A percentile compares a stretch with the other conserved stretches of the same genome.
Evolutionary conservation across 2,329 filamentous ascomycete species (phyloP).

Genomic region (Scedosporium boydii): DNA sequence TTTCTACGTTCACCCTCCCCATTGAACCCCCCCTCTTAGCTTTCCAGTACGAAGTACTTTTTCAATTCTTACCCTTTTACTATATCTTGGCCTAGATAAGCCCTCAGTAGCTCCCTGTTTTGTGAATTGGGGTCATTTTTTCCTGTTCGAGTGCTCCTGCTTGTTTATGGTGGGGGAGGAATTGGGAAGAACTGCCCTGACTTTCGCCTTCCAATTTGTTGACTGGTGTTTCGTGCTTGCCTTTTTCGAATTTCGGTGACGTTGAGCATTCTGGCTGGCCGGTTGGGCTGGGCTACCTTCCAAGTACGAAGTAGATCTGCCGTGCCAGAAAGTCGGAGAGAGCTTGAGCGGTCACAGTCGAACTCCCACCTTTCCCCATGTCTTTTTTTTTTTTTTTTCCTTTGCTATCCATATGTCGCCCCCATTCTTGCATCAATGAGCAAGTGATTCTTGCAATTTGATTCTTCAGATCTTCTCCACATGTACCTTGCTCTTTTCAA

Average conservation of each 20-base stretch:
- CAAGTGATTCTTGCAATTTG: not conserved
- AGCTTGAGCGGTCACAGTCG: not conserved
- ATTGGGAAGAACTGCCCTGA: not conserved
- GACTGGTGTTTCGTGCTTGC: not conserved
- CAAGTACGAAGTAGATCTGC: not conserved
- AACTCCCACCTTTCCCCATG: not conserved
- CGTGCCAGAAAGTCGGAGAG: not conserved
- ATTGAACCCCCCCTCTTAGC: not conserved
- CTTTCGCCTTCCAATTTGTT: not conserved
- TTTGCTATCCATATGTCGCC: no score
- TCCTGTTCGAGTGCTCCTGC: not conserved
- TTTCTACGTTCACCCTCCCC: conserved; percentile 4
- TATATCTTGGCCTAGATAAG: not conserved
- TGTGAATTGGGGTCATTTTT: not conserved
- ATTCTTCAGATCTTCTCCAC: no score
- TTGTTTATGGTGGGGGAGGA: not conserved
- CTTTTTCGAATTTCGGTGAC: conserved; percentile 5
- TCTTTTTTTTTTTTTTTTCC: not conserved
- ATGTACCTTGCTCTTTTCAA: no score
- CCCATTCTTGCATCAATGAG: no score
- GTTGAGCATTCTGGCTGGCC: conserved; percentile 6
- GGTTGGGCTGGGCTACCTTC: not conserved
- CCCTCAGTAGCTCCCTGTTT: not conserved
- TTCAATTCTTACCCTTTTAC: not conserved
- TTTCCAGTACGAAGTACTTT: not conserved